phyloP scores from a whole-genome alignment of 768 basidiomycete species.

The Tylopilus sp. region DNA sequence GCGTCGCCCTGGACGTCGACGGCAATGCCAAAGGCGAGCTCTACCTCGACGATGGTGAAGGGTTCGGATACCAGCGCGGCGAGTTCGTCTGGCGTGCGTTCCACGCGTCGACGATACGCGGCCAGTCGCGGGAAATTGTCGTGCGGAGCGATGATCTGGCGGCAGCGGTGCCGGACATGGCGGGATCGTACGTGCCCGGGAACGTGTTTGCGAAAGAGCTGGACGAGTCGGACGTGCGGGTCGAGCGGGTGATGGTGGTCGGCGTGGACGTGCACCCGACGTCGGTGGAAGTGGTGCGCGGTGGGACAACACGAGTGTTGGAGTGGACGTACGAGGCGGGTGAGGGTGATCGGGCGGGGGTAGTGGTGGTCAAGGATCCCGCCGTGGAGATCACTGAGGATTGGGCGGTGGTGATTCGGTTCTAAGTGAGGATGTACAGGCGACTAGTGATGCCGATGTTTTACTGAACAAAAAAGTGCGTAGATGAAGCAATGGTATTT shows the following conservation, averaged over 20 bases:
- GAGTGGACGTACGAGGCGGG: constrained; percentile 70
- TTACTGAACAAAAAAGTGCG: not conserved
- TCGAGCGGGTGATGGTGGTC: constrained; percentile 79
- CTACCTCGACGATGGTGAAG: constrained; percentile 61
- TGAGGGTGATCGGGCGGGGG: constrained; percentile 53
- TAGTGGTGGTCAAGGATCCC: constrained; percentile 77
- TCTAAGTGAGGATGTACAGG: constrained; percentile 12
- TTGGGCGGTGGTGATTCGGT: constrained; percentile 53
- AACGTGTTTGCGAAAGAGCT: constrained; percentile 73
- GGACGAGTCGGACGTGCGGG: constrained; percentile 50
- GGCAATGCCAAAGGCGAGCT: too few relatives aligned
- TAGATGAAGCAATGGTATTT: not conserved
- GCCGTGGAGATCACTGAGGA: constrained; percentile 53
- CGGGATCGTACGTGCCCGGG: constrained; percentile 45
- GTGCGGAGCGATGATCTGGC: constrained; percentile 54
- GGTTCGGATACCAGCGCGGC: constrained; percentile 71
- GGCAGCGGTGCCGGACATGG: constrained; percentile 48
- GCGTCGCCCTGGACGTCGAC: too few relatives aligned
- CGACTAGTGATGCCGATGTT: too few relatives aligned
- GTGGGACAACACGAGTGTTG: constrained; percentile 41
- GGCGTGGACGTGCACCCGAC: constrained; percentile 65
- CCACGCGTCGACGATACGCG: constrained; percentile 42
- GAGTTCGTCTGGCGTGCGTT: constrained; percentile 84
- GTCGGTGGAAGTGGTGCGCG: constrained; percentile 48
- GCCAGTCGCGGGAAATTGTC: constrained; percentile 37